Conservation (phyloP, 768 basidiomycete species). For the Trametes punicea region DNA sequence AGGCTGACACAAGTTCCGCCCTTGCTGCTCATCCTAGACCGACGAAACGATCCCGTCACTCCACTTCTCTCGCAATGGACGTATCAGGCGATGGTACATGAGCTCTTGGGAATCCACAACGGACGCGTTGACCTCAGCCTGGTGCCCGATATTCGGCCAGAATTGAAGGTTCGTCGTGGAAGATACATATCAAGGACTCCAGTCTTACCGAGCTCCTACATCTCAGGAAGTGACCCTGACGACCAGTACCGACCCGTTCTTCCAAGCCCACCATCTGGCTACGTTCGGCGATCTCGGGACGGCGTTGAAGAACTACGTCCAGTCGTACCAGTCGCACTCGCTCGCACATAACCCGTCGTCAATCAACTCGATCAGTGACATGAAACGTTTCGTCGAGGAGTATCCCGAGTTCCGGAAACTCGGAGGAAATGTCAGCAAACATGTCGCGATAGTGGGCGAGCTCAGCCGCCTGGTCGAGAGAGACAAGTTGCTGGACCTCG, state of each 20-base stretch:
- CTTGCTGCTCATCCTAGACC: constrained; percentile 86
- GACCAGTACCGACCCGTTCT: constrained; percentile 89
- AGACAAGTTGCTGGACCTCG: constrained; percentile 83
- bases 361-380: constrained; percentile 93
- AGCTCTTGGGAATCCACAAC: constrained; percentile 89
- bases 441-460: constrained; percentile 95
- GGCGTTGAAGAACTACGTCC: constrained; percentile 87
- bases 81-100: constrained; percentile 99
- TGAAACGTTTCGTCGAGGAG: constrained; percentile 97
- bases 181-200: constrained; percentile 23
- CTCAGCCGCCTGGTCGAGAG: constrained; percentile 85
- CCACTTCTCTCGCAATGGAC: constrained; percentile 98
- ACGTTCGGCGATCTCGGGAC: constrained; percentile 97
- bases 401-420: constrained; percentile 97
- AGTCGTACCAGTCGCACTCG: constrained; percentile 86
- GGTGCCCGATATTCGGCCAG: constrained; percentile 83
- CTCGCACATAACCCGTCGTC: constrained; percentile 68
- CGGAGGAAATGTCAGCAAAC: constrained; percentile 98
- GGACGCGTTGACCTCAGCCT: constrained; percentile 82
- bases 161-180: constrained; percentile 84
- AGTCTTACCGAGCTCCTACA: neutral
- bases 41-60: constrained; percentile 96
- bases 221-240: constrained; percentile 90
- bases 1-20: constrained; percentile 85
- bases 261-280: constrained; percentile 82